Base-by-base conservation (phyloP, 768 basidiomycete species). In the Rhizopogon salebrosus region DNA sequence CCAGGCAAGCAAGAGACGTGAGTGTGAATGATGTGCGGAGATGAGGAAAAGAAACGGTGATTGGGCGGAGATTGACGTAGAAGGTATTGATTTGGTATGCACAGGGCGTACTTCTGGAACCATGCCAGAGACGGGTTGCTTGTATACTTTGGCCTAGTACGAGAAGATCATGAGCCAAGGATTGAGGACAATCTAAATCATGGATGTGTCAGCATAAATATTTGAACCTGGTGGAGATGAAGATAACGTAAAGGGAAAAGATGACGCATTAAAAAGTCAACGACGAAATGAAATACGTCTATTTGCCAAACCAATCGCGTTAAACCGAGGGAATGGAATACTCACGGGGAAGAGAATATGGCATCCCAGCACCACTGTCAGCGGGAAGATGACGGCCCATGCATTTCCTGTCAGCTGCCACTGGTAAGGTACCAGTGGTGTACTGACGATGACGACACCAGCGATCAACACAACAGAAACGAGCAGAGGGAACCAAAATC, bases 131-230 rank as follows among this genome's bases (percentile, higher is more conserved):
- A n/a, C n/a, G n/a, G n/a, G n/a, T n/a, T n/a, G n/a, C n/a, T n/a
- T n/a, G n/a, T n/a, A n/a, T n/a, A n/a, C n/a, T n/a, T 13, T 7
- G n/a, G 20, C 23, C 57, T 36, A 67, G 59, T 79, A 81, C 0
- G 83, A 85, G 71, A 92, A 92, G 51, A 90, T 87, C 86, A 90
- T 89, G 52, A 92, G 74, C 86, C 87, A 90, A 6, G 90, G 92
- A 61, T 94, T 94, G 54, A 94, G 79, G 39, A 91, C 85, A 57
- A 95, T 86, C 78, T 87, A 36, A 22, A 16, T 31, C 38, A 49
- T 54, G 34, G 41, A 43, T 43, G 50, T 36, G 59, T 67, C 26
- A 67, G 63, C 51, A 37, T 10, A 26, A 35, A 26, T 49, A 14
- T 27, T 41, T n/a, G n/a, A n/a, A n/a, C n/a, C n/a, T n/a, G n/a